Percentiles rank a stretch among this genome's conserved stretches.
These are phyloP conservation scores for Onygenales sp. DNA, from an alignment of 2,329 filamentous ascomycete species.

Conservation along the genomic window DNA sequence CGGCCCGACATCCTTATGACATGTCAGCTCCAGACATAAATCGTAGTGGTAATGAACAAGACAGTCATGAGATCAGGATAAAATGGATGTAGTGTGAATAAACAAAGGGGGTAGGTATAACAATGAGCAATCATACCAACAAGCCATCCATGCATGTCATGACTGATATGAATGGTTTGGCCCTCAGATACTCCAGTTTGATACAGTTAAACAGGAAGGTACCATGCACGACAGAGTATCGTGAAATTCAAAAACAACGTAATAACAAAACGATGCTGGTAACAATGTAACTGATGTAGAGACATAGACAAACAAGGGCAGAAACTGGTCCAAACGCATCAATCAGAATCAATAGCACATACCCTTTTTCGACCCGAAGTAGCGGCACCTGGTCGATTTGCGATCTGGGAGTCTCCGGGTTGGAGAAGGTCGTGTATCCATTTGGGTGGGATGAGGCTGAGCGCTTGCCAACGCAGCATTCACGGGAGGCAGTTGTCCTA, in stretches of 20 bases:
- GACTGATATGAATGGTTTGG: background rate
- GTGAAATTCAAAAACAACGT: slow-evolving; percentile 2
- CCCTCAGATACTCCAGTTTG: background rate
- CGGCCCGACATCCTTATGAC: slow-evolving; percentile 42
- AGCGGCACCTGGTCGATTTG: slow-evolving; percentile 23
- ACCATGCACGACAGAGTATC: background rate
- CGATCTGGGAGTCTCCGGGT: slow-evolving; percentile 10
- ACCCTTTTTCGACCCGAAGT: slow-evolving; percentile 32
- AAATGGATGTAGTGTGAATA: background rate
- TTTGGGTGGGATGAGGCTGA: slow-evolving; percentile 16
- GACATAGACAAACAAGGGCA: slow-evolving; percentile 9
- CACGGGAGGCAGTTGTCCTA: slow-evolving; percentile 14
- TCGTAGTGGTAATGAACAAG: background rate
- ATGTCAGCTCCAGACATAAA: slow-evolving; percentile 13
- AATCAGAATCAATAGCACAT: slow-evolving; percentile 17
- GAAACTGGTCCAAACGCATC: slow-evolving; percentile 1
- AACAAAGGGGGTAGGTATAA: background rate
- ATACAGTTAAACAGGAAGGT: background rate
- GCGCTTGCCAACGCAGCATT: slow-evolving; percentile 23
- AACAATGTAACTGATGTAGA: background rate
- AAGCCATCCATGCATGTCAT: background rate
- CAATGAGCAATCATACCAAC: background rate
- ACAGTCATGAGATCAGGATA: background rate
- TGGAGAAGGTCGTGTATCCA: slow-evolving; percentile 4
- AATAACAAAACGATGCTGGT: slow-evolving; percentile 8